Percentiles rank a stretch among this genome's conserved stretches.
Conservation (phyloP, 2,329 filamentous ascomycete species). For the Clarireedia hainanense region DNA sequence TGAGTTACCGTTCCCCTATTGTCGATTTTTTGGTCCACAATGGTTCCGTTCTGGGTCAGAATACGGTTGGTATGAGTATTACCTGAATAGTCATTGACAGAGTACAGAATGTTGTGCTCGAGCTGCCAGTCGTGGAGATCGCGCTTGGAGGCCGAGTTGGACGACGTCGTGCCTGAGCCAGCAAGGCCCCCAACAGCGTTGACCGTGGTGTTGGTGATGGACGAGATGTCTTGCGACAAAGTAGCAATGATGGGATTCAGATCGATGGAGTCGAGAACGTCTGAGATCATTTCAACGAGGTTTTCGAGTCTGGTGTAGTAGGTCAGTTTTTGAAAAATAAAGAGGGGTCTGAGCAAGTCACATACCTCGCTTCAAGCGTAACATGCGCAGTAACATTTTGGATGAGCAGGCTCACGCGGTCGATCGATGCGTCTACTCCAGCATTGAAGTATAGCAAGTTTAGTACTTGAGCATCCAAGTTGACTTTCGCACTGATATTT, state of each 20-base stretch:
- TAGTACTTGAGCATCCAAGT: too few species aligned
- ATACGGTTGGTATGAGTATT: constrained; percentile 49
- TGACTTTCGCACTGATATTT: too few species aligned
- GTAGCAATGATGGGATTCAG: constrained; percentile 52
- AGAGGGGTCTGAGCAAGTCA: constrained; percentile 27
- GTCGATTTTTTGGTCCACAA: constrained; percentile 39
- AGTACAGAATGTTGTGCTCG: constrained; percentile 51
- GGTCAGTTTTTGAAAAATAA: constrained; percentile 42
- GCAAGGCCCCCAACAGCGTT: too few species aligned
- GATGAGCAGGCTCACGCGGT: too few species aligned
- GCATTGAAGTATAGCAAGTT: too few species aligned
- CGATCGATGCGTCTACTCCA: too few species aligned
- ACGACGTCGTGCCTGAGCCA: constrained; percentile 7
- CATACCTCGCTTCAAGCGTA: too few species aligned
- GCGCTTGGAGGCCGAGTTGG: constrained; percentile 14
- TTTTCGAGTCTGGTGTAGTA: constrained; percentile 54
- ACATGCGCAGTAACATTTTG: too few species aligned
- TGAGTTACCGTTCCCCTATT: too few species aligned
- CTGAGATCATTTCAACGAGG: constrained; percentile 50
- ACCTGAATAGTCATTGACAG: constrained; percentile 51
- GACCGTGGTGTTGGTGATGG: constrained; percentile 39
- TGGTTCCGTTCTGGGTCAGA: constrained; percentile 45
- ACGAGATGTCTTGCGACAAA: constrained; percentile 40
- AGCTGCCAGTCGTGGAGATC: constrained; percentile 35
- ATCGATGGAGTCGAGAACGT: constrained; percentile 50